Base-by-base conservation (phyloP, 2,329 filamentous ascomycete species). In the Myriosclerotinia scirpicola region DNA sequence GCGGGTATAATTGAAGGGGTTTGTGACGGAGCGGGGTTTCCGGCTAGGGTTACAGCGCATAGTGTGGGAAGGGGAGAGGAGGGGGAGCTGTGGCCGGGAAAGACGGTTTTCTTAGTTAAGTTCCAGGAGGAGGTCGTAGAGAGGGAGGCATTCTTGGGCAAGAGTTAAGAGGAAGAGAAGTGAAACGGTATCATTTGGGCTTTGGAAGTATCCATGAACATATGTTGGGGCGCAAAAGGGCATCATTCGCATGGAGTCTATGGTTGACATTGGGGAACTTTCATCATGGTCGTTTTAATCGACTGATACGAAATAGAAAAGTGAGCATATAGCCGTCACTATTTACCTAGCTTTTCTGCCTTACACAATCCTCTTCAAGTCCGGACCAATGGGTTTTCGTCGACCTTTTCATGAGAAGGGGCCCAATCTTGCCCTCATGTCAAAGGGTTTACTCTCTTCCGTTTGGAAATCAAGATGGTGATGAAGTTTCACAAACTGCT, bases 1-100 rank as follows among this genome's bases (percentile, higher is more conserved):
- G 95, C 95, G 0, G 95, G 95, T 22, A 90, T 99, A 70, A 89
- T 99, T 66, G 95, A 99, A 83, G 95, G 95, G 30, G 89, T 97
- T 14, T 97, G 95, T 78, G 95, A 98, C 79, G 94, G 93, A 11
- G 92, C 91, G 53, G 93, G 90, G 8, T 97, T 97, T 76, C 88
- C 90, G 56, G 94, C 92, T 0, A 88, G 90, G 69, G 95, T 98
- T 26, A 95, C 90, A 67, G 94, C 95, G 72, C 95, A 99, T 77
- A 92, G 87, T 69, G 88, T 90, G 74, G 86, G 83, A 79, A 81
- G 81, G 72, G 79, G 70, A 67, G 79, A 80, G 72, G 85, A 84
- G 77, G 85, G 82, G 69, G 92, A 94, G 75, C 89, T 98, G 87
- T 98, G 94, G 93, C 95, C 95, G 0, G 92, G 91, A 44, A 92